Conservation (phyloP, 805 yeast species). For the Zygoascus tannicola region DNA sequence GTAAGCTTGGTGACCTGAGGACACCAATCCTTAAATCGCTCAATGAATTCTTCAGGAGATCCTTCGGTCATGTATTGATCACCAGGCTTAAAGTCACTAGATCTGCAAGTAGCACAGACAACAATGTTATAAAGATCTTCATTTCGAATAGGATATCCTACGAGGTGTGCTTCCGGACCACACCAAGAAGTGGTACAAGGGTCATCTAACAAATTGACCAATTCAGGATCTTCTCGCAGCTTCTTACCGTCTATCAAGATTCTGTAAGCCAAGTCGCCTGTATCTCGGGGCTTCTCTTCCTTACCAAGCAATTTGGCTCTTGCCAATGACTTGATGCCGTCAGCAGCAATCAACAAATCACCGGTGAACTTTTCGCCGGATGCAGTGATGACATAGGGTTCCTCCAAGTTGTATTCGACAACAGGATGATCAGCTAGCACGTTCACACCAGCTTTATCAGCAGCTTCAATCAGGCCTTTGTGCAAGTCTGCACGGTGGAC, state of each 20-base stretch:
- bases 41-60: too few species aligned
- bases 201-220: not conserved
- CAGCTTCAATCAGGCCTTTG: constrained; percentile 21
- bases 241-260: constrained; percentile 2
- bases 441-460: constrained; percentile 19
- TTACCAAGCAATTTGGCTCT: constrained; percentile 18
- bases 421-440: constrained; percentile 16
- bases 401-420: constrained; percentile 19
- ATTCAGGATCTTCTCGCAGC: not conserved
- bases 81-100: too few species aligned
- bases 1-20: too few species aligned
- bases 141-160: too few species aligned
- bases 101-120: too few species aligned
- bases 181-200: constrained; percentile 9
- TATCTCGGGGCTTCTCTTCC: constrained; percentile 3
- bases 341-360: constrained; percentile 26
- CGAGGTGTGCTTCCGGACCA: constrained; percentile 9
- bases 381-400: constrained; percentile 14
- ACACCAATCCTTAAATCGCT: too few species aligned
- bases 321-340: constrained; percentile 24
- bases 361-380: constrained; percentile 18
- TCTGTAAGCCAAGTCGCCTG: constrained; percentile 10
- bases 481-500: constrained; percentile 27
- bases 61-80: too few species aligned
- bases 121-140: too few species aligned